Base-by-base conservation (phyloP, 208 protist species). In the Trypanosoma rangeli region DNA sequence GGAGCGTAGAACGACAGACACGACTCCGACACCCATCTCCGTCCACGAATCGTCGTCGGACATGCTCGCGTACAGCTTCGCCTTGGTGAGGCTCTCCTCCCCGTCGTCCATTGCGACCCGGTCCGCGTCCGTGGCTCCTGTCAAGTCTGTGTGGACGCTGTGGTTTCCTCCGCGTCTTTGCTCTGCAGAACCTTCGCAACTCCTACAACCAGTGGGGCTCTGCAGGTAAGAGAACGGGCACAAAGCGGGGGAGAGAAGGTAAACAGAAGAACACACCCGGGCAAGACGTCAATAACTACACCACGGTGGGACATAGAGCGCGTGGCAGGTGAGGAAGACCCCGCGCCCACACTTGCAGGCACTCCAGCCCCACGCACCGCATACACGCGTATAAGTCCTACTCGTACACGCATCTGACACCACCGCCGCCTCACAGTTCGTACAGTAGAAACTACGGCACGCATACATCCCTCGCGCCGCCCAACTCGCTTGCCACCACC, bases 11-110 rank as follows among this genome's bases (percentile, higher is more conserved):
- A 65, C 64, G 46, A 84, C 62, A 33, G 59, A 73, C 3, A 94
- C 88, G 28, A 88, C 63, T 29, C 88, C 88, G 5, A 90, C 64
- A 26, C 85, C 88, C 44, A 94, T 86, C 64, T 89, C 81, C 20
- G 73, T 85, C 83, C 89, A 92, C 59, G 72, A 55, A 28, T 83
- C 64, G 31, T 81, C 76, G 16, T 78, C 67, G 22, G 76, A 77
- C 20, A 77, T 77, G 0, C 65, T 78, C n/a, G 82, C 78, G 80
- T 89, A 92, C 49, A 94, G 78, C 56, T 85, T 88, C 22, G 86
- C 89, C 69, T 92, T 92, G 5, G 89, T 92, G 24, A 90, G 74
- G 33, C 78, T 73, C 1, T 80, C 80, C 33, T 31, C 56, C 7
- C 48, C 70, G 39, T 68, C 63, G 18, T 70, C 57, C 35, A 64